Conservation (phyloP, 1,139 yeast species). For the Yamadazyma taylorii region DNA sequence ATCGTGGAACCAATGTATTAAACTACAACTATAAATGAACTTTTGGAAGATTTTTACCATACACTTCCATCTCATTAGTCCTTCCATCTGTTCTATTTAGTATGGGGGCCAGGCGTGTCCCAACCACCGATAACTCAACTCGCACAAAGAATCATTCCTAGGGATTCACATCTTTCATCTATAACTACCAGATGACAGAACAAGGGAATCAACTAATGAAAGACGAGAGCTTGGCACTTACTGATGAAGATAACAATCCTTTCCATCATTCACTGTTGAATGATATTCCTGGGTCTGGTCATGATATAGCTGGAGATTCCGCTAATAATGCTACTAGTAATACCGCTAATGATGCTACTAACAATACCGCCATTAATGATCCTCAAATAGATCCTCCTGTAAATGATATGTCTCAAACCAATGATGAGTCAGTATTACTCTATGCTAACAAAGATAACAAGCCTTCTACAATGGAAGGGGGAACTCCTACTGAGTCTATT, state of each 20-base stretch:
- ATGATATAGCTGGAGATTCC: not conserved
- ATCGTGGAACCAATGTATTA: too few species aligned
- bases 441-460: constrained; percentile 14
- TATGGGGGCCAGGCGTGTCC: too few species aligned
- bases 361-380: too few species aligned
- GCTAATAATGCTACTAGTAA: too few species aligned
- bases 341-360: too few species aligned
- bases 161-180: not conserved
- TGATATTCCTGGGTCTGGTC: not conserved
- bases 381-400: not conserved
- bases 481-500: constrained; percentile 24
- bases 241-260: constrained; percentile 56
- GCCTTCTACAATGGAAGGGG: constrained; percentile 3
- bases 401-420: constrained; percentile 13
- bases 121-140: too few species aligned
- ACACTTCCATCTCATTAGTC: too few species aligned
- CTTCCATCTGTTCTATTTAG: too few species aligned
- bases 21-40: too few species aligned
- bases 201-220: not conserved
- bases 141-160: too few species aligned
- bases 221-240: constrained; percentile 5
- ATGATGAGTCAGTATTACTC: constrained; percentile 31
- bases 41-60: too few species aligned
- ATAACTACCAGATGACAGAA: not conserved
- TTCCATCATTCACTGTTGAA: constrained; percentile 39